phyloP scores from a whole-genome alignment of 306 rosid species.

The cucumber (Cucumis sativus) region Cucumber_9930_V3 NC_026656.2:24621001-24621500 shows the following conservation, averaged over 20 bases:
- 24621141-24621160: constrained; percentile 36
- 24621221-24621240: background rate
- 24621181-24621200: constrained; percentile 20
- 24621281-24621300: background rate
- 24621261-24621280: background rate
- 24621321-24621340: constrained; percentile 7
- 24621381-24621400: constrained; percentile 33
- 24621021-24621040: background rate
- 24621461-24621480: constrained; percentile 34
- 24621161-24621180: constrained; percentile 24
- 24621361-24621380: constrained; percentile 30
- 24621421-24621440: constrained; percentile 10
- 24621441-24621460: constrained; percentile 31
- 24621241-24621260: background rate
- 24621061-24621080: constrained; percentile 16
- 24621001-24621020: constrained; percentile 16
- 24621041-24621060: constrained; percentile 19
- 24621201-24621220: background rate
- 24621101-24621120: constrained; percentile 19
- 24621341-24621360: constrained; percentile 9
- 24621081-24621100: constrained; percentile 17
- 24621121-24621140: constrained; percentile 48
- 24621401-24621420: constrained; percentile 3
- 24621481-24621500: constrained; percentile 10
- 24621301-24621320: background rate